Evolutionary conservation across 2,329 filamentous ascomycete species (phyloP).

Genomic region (Xylaria polymorpha): DNA sequence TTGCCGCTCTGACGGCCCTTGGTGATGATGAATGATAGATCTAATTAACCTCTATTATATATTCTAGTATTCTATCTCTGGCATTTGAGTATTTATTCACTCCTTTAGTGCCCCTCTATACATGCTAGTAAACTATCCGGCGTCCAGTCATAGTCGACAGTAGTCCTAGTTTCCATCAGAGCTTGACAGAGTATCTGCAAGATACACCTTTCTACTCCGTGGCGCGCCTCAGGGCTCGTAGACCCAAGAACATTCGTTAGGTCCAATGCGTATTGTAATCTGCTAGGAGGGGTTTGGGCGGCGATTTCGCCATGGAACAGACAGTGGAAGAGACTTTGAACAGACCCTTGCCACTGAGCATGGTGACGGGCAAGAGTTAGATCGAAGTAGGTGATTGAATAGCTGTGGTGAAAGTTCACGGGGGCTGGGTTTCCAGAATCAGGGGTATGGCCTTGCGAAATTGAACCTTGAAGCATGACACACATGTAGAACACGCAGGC

Average conservation of each 20-base stretch:
- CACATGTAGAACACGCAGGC: constrained; percentile 33
- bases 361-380: constrained; percentile 23
- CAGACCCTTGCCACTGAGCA: constrained; percentile 25
- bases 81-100: neutral
- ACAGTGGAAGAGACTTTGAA: constrained; percentile 26
- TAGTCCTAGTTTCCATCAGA: constrained; percentile 13
- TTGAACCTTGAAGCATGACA: constrained; percentile 26
- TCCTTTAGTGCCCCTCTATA: constrained; percentile 25
- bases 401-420: constrained; percentile 13
- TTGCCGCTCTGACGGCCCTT: constrained; percentile 17
- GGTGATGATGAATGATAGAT: constrained; percentile 24
- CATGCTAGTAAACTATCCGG: constrained; percentile 33
- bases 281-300: constrained; percentile 16
- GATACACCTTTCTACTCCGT: constrained; percentile 31
- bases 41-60: neutral
- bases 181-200: constrained; percentile 33
- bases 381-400: constrained; percentile 26
- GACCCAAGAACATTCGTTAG: constrained; percentile 29
- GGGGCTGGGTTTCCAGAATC: neutral
- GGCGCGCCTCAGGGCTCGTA: constrained; percentile 25
- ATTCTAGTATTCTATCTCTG: neutral
- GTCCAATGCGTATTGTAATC: constrained; percentile 28
- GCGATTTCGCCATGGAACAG: constrained; percentile 29
- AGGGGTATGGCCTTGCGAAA: constrained; percentile 1
- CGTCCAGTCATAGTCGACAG: constrained; percentile 32